Percentiles rank a stretch among this genome's conserved stretches.
These are phyloP conservation scores for Dorcoceras hygrometricum DNA, from an alignment of 257 asterid genomes.

Conservation along the genomic window DNA sequence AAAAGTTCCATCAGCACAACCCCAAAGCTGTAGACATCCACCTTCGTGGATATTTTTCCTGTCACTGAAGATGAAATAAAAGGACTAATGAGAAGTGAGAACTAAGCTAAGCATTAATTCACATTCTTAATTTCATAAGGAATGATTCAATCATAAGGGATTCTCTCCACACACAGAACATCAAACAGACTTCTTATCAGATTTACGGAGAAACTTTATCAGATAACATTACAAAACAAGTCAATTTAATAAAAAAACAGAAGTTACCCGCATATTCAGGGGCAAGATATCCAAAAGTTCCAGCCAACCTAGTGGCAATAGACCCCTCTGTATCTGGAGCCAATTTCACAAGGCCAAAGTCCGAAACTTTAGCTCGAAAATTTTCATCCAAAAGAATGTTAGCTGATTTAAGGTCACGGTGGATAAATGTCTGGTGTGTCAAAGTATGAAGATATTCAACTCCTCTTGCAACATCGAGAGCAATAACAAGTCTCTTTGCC, in stretches of 20 bases:
- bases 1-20: constrained; percentile 21
- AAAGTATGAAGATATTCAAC: constrained; percentile 16
- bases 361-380: constrained; percentile 18
- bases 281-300: constrained; percentile 20
- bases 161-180: neutral
- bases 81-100: neutral
- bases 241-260: no score
- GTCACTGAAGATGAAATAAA: constrained; percentile 11
- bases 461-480: constrained; percentile 64
- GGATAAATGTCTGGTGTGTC: constrained; percentile 17
- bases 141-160: no score
- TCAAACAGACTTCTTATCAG: no score
- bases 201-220: no score
- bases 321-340: constrained; percentile 13
- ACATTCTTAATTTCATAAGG: no score
- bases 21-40: constrained; percentile 21
- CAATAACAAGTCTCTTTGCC: constrained; percentile 60
- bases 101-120: no score
- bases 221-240: no score
- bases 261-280: constrained; percentile 21
- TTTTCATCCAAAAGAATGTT: constrained; percentile 10
- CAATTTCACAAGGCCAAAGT: constrained; percentile 17
- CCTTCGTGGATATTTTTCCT: constrained; percentile 15
- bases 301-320: constrained; percentile 15
- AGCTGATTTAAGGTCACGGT: constrained; percentile 17